Evolutionary conservation across 768 basidiomycete genomes (phyloP).

Genomic region (Sporobolomyces pararoseus): DNA sequence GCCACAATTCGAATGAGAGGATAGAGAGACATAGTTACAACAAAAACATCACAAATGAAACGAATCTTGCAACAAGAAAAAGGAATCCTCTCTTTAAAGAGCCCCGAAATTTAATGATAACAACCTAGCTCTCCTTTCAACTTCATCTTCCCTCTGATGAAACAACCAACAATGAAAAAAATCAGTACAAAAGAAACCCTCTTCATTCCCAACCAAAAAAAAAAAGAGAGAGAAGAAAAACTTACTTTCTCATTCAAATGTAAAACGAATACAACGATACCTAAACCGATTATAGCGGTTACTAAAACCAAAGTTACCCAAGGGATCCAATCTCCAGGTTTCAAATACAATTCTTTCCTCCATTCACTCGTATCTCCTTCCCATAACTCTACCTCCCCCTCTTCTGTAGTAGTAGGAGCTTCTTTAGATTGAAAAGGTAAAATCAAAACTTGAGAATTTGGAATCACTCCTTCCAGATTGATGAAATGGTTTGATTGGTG

Average conservation of each 20-base stretch:
- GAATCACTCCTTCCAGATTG: constrained; percentile 93
- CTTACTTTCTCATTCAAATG: constrained; percentile 89
- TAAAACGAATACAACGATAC: constrained; percentile 75
- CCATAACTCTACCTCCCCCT: no score
- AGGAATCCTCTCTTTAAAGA: constrained; percentile 54
- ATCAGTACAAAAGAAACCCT: constrained; percentile 15
- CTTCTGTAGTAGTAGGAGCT: no score
- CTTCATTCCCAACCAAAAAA: no score
- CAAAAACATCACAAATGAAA: neutral
- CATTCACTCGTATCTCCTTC: constrained; percentile 55
- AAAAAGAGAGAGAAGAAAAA: constrained; percentile 12
- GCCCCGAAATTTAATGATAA: constrained; percentile 98
- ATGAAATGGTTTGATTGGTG: constrained; percentile 68
- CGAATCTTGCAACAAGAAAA: neutral
- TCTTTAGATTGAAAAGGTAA: constrained; percentile 57
- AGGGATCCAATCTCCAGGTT: constrained; percentile 95
- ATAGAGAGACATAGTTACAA: neutral
- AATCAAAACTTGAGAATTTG: constrained; percentile 95
- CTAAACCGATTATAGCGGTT: constrained; percentile 66
- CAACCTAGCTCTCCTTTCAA: constrained; percentile 78
- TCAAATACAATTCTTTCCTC: constrained; percentile 81
- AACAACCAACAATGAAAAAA: constrained; percentile 5
- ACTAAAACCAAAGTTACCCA: constrained; percentile 90
- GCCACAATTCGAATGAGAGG: neutral
- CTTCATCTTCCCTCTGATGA: constrained; percentile 80